phyloP scores from a whole-genome alignment of 2,329 filamentous ascomycete genomes.

The Aspergillus sclerotialis region DNA sequence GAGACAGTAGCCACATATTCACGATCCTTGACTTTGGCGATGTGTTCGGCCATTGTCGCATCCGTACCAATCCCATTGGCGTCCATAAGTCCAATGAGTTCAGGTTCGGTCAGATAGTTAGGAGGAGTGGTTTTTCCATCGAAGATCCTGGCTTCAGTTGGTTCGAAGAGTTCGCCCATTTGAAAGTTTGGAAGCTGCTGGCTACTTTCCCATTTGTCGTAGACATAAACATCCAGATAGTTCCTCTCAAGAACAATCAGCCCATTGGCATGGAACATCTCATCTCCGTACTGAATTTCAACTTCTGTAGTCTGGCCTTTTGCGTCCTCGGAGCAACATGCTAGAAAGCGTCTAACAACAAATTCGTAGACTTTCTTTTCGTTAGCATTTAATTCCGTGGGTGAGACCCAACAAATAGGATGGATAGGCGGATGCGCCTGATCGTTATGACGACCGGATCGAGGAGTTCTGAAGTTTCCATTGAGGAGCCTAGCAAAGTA shows the following conservation, averaged over 20 bases:
- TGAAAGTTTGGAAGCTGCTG: conserved; percentile 73
- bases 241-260: conserved; percentile 81
- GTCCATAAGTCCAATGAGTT: conserved; percentile 94
- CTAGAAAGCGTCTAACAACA: conserved; percentile 81
- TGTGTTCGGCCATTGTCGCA: conserved; percentile 98
- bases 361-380: conserved; percentile 86
- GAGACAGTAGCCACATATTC: conserved; percentile 70
- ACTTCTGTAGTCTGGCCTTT: conserved; percentile 79
- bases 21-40: conserved; percentile 86
- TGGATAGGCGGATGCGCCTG: conserved; percentile 97
- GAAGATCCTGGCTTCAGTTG: conserved; percentile 78
- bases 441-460: conserved; percentile 82
- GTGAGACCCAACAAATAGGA: conserved; percentile 75
- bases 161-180: conserved; percentile 74
- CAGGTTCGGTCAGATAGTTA: conserved; percentile 84
- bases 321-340: conserved; percentile 92
- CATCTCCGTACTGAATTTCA: conserved; percentile 74
- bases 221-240: conserved; percentile 91
- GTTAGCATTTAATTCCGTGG: conserved; percentile 51
- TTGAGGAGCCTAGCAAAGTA: conserved; percentile 50
- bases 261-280: conserved; percentile 74
- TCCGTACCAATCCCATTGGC: conserved; percentile 97
- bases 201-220: conserved; percentile 92
- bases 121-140: conserved; percentile 87
- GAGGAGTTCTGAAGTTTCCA: conserved; percentile 72